Evolutionary conservation across 352 stramenopile species (phyloP).

Genomic region (Thalassiosira exigua): DNA sequence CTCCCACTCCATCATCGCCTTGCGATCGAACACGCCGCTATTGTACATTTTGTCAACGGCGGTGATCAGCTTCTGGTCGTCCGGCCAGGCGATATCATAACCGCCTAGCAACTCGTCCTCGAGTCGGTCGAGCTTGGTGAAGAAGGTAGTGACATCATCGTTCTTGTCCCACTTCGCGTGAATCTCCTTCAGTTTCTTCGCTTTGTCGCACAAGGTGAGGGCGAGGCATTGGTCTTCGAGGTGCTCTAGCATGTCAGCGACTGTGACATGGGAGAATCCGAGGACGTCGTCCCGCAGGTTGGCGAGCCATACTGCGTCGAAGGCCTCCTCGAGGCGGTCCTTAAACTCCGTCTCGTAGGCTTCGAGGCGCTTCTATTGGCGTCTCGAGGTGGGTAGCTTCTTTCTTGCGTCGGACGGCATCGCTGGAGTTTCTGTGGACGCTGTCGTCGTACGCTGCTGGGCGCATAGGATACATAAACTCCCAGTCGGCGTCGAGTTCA

Average conservation of each 20-base stretch:
- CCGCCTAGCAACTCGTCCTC: background rate
- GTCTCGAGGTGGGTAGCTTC: no score
- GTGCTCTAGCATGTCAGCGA: conserved; percentile 9
- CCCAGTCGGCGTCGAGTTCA: no score
- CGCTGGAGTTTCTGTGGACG: no score
- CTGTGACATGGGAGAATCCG: background rate
- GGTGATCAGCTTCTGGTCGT: conserved; percentile 2
- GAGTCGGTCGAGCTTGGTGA: background rate
- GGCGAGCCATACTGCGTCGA: background rate
- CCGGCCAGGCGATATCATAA: conserved; percentile 1
- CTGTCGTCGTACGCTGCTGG: no score
- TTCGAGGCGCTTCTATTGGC: conserved; percentile 6
- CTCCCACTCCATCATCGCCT: conserved; percentile 4
- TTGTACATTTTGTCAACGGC: conserved; percentile 11
- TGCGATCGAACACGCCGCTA: background rate
- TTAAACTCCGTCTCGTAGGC: conserved; percentile 6
- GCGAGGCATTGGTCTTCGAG: conserved; percentile 6
- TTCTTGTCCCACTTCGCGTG: background rate
- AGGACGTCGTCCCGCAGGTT: background rate
- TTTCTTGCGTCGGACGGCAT: no score
- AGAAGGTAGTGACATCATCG: background rate
- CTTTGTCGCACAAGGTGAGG: background rate
- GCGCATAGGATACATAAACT: no score
- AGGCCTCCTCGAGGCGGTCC: background rate
- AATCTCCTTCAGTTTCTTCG: background rate